phyloP scores from a whole-genome alignment of 1,284 basidiomycete genomes.

The Ustilago curta region DNA sequence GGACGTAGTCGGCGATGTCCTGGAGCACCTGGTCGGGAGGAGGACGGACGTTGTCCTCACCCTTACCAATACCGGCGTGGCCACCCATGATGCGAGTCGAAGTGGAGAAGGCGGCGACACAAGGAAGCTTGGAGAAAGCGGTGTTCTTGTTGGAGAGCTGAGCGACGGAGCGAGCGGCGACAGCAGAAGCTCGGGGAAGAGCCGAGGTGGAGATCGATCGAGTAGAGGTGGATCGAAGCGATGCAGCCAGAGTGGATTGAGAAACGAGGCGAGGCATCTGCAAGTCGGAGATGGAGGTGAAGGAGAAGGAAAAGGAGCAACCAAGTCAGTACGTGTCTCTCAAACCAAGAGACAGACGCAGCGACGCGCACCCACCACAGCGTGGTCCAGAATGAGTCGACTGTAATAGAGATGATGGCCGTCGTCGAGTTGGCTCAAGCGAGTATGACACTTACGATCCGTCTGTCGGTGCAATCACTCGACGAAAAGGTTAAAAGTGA shows the following conservation, averaged over 20 bases:
- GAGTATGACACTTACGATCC: constrained; percentile 35
- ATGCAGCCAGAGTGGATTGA: constrained; percentile 50
- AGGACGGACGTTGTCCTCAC: constrained; percentile 67
- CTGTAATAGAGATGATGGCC: neutral
- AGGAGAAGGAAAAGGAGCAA: neutral
- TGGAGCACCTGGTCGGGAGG: constrained; percentile 64
- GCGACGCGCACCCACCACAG: neutral
- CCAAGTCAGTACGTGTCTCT: neutral
- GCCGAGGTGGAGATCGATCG: constrained; percentile 55
- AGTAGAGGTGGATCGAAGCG: constrained; percentile 52
- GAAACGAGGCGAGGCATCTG: constrained; percentile 60
- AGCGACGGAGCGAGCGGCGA: constrained; percentile 38
- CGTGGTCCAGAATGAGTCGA: too few species aligned
- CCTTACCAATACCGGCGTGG: constrained; percentile 59
- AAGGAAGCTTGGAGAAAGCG: constrained; percentile 27
- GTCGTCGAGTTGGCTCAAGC: neutral
- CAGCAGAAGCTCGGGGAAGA: constrained; percentile 35
- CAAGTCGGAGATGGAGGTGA: too few species aligned
- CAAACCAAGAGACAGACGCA: neutral
- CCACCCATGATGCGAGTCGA: constrained; percentile 52
- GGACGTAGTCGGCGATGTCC: constrained; percentile 65
- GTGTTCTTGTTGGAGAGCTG: constrained; percentile 28
- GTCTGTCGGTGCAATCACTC: constrained; percentile 25
- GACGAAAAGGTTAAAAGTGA: constrained; percentile 13
- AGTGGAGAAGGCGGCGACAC: constrained; percentile 54